Base-by-base conservation (phyloP, 148 eudicot species). In the Gaultheria prostrata region DNA sequence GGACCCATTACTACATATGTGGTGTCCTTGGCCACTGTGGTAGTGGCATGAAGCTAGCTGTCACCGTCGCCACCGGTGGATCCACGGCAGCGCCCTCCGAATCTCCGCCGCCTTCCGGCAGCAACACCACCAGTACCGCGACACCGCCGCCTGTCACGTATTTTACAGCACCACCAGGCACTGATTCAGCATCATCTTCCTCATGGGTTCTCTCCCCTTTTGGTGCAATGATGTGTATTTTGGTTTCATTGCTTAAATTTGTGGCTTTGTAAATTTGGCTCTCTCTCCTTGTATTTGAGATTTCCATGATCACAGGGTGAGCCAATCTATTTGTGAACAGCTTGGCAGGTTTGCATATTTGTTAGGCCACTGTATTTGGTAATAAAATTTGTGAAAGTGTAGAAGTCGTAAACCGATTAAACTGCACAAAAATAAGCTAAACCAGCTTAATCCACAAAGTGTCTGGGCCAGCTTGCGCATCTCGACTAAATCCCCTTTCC, bases 1-100 rank as follows among this genome's bases (percentile, higher is more conserved):
- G 98, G 3, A 39, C 89, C 24, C 98, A 87, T 80, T 95, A 87
- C 93, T 95, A 84, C 93, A 88, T 95, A 24, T 95, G 98, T 71
- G 97, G 93, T 2, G 80, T 85, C 21, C 43, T 86, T 15, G 97
- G 98, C 26, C 98, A 95, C 57, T 95, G 98, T 70, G 80, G 85
- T 67, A 85, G 92, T 51, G 98, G 98, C 72, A 94, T 94, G 98
- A 95, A 94, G 85, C 85, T 95, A 1, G 83, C 97, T 2, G 88
- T 94, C 82, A 87, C 90, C 21, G 97, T 92, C 8, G 59, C 39
- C 72, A 6, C 80, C 5, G 75, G 82, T 21, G 76, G 72, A 2
- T 49, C 86, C 49, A 28, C 86, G 28, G 70, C 90, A 0, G 1
- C 79, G 0, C 81, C 90, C 3, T 11, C 59, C 78, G 84, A 21